phyloP scores from a whole-genome alignment of 2,329 filamentous ascomycete genomes.

The Fusarium siculi region DNA sequence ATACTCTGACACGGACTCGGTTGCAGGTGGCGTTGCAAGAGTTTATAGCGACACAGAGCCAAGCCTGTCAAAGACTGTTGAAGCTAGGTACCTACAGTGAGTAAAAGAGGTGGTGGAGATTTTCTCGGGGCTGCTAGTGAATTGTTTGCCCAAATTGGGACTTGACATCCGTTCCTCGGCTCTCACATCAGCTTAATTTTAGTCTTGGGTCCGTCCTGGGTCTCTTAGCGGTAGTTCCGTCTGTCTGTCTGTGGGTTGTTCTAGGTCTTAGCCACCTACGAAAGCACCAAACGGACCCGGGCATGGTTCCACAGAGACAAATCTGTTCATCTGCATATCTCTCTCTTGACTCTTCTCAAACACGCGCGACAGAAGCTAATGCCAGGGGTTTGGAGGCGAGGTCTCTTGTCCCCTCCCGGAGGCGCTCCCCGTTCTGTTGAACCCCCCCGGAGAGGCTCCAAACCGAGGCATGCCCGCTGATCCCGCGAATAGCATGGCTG shows the following conservation, averaged over 20 bases:
- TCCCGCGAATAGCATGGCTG: conserved; percentile 19
- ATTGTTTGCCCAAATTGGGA: conserved; percentile 10
- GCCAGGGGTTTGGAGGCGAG: not conserved
- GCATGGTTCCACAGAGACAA: conserved; percentile 3
- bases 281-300: not conserved
- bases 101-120: conserved; percentile 6
- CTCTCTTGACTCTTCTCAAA: not conserved
- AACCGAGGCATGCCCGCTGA: conserved; percentile 13
- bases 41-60: not conserved
- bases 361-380: not conserved
- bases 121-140: conserved; percentile 3
- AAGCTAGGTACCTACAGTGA: not conserved
- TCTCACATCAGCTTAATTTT: not conserved
- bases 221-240: not conserved
- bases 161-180: conserved; percentile 16
- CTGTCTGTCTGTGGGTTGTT: not conserved
- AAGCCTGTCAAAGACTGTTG: not conserved
- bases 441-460: not conserved
- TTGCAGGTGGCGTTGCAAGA: conserved; percentile 7
- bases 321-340: not conserved
- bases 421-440: conserved; percentile 8
- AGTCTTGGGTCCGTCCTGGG: not conserved
- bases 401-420: not conserved
- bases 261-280: not conserved
- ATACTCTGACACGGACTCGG: not conserved